Evolutionary conservation across 2,329 filamentous ascomycete genomes (phyloP).

Genomic region (Tolypocladium capitatum): DNA sequence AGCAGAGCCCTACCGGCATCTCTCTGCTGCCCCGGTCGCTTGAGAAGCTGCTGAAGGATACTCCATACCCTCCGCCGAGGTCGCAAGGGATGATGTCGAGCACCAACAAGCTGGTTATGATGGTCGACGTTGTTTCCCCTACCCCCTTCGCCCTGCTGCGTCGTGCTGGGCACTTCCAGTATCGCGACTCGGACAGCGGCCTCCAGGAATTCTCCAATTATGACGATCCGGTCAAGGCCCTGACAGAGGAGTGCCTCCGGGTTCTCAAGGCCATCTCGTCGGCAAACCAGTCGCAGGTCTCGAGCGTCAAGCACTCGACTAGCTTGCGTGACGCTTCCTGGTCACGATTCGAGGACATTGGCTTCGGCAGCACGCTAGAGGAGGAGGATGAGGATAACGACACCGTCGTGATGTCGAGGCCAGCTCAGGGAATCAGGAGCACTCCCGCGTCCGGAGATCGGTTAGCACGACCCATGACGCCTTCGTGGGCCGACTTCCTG

Average conservation of each 20-base stretch:
- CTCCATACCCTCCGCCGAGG: constrained; percentile 79
- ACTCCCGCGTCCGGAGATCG: constrained; percentile 57
- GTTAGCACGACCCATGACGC: constrained; percentile 74
- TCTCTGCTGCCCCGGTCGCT: constrained; percentile 79
- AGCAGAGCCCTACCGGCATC: constrained; percentile 63
- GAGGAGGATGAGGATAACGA: constrained; percentile 57
- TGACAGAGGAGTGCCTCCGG: constrained; percentile 88
- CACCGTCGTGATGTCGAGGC: constrained; percentile 24
- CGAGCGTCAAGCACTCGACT: constrained; percentile 56
- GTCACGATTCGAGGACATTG: constrained; percentile 93
- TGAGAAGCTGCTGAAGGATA: constrained; percentile 80
- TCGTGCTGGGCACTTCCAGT: constrained; percentile 88
- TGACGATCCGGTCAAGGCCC: constrained; percentile 72
- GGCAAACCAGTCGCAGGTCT: constrained; percentile 71
- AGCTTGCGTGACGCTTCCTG: constrained; percentile 76
- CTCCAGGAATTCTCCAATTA: constrained; percentile 77
- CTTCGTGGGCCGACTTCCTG: constrained; percentile 96
- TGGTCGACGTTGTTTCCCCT: constrained; percentile 86
- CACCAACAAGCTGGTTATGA: constrained; percentile 89
- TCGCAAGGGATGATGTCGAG: constrained; percentile 64
- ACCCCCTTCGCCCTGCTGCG: constrained; percentile 86
- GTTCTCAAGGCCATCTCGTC: constrained; percentile 81
- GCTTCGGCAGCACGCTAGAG: constrained; percentile 66
- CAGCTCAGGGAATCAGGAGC: constrained; percentile 39
- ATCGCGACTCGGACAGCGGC: constrained; percentile 75